Evolutionary conservation across 768 basidiomycete species (phyloP).

Genomic region (Xerocomellus chrysenteron): DNA sequence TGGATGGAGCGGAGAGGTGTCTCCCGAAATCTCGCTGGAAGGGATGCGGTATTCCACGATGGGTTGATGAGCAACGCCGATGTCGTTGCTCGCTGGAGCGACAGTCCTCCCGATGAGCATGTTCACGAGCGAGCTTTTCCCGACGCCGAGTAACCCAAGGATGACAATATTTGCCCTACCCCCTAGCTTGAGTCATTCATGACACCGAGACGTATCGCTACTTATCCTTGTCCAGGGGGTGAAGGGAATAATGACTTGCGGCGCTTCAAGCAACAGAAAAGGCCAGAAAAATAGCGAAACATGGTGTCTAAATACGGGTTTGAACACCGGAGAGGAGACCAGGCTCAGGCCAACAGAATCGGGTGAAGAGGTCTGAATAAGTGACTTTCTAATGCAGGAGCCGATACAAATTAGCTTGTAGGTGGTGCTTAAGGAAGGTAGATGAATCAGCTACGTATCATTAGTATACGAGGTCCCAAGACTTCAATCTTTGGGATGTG

Average conservation of each 20-base stretch:
- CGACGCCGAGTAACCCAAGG: constrained; percentile 30
- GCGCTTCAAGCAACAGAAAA: not conserved
- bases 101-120: constrained; percentile 29
- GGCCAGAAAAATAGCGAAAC: not conserved
- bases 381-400: not conserved
- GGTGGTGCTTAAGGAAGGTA: not conserved
- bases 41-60: constrained; percentile 13
- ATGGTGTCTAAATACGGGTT: not conserved
- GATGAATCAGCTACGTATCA: not conserved
- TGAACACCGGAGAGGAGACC: not conserved
- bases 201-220: not conserved
- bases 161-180: constrained; percentile 16
- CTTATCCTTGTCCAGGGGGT: constrained; percentile 6
- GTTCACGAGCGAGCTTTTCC: constrained; percentile 44
- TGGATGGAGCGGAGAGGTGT: not conserved
- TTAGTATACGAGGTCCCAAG: not conserved
- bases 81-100: constrained; percentile 27
- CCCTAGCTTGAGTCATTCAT: not conserved
- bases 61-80: constrained; percentile 12
- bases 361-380: not conserved
- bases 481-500: not conserved
- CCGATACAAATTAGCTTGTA: not conserved
- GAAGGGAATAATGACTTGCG: not conserved
- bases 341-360: not conserved
- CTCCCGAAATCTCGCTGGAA: not conserved